Evolutionary conservation across 441 rosid species (phyloP).

Genomic region (Aleurites moluccanus): DNA sequence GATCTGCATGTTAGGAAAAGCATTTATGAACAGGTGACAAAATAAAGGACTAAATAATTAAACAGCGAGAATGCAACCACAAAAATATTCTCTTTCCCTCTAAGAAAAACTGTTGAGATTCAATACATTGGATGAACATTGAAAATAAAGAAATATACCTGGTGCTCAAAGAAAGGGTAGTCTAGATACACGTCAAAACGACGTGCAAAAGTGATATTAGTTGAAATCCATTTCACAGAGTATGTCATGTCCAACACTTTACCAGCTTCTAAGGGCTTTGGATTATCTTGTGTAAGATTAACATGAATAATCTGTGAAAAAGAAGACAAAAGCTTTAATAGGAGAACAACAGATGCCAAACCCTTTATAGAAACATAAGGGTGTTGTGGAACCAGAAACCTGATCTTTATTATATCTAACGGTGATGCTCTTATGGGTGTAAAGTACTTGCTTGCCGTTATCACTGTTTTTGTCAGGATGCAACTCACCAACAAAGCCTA

Average conservation of each 20-base stretch:
- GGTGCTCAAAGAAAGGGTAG: constrained; percentile 96
- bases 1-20: constrained; percentile 53
- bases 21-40: constrained; percentile 18
- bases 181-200: constrained; percentile 95
- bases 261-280: constrained; percentile 75
- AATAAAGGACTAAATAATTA: not conserved
- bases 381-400: constrained; percentile 45
- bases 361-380: constrained; percentile 17
- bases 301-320: constrained; percentile 80
- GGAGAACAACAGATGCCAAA: constrained; percentile 13
- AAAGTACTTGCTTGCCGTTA: constrained; percentile 67
- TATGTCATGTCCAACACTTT: constrained; percentile 70
- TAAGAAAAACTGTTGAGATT: not conserved
- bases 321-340: constrained; percentile 7
- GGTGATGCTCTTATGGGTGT: constrained; percentile 73
- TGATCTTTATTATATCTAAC: constrained; percentile 78
- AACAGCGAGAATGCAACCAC: not conserved
- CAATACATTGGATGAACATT: not conserved
- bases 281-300: constrained; percentile 75
- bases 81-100: not conserved
- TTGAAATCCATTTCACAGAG: constrained; percentile 76
- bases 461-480: constrained; percentile 78
- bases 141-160: constrained; percentile 46
- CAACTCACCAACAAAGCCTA: constrained; percentile 90
- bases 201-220: constrained; percentile 73